Base-by-base conservation (phyloP, 306 rosid genomes). In the Gynostemma pentaphyllum region DNA sequence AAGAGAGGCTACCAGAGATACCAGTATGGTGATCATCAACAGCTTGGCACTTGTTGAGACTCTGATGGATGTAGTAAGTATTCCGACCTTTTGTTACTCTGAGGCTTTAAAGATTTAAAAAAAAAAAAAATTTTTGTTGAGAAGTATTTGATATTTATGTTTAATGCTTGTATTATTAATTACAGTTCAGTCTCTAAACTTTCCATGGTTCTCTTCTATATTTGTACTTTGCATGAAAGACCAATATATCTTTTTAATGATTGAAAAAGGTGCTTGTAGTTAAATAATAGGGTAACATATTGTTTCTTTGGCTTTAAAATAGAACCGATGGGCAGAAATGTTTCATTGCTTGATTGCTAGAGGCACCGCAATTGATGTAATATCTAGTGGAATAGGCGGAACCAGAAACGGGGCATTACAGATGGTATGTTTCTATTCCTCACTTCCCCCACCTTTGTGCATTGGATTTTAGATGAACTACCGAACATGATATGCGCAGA, bases 281-380 rank as follows among this genome's bases (percentile, higher is more conserved):
- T 26, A 13, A 61, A 65, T 27, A 37, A 34, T 67, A 23, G 19
- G 48, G 32, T 55, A 46, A 65, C 4, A 7, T 18, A 41, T 53
- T 34, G 57, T 72, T 74, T 26, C 37, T 61, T 54, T 60, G 68
- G 46, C 52, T 1, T 74, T 40, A 46, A 34, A 45, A 63, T 27
- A 92, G 98, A 83, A 76, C 66, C 96, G 85, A 5, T 92, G 98
- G 98, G 42, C 64, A 0, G 90, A 82, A 69, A 82, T 86, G 87
- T 92, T 92, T 64, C 81, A 87, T n/a, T 70, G 78, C 45, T 30
- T 78, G 66, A 73, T 92, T 41, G 82, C 96, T 70, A 69, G 81
- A 73, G 90, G 87, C 40, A 47, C 74, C 21, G 79, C 81, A 50
- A 19, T 81, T 46, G 94, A 79, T 10, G 74, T 70, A 36, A 70